A percentile compares a stretch with the other conserved stretches of the same genome.
Conservation (phyloP, 805 yeast genomes). For the Candida endomychidarum region DNA sequence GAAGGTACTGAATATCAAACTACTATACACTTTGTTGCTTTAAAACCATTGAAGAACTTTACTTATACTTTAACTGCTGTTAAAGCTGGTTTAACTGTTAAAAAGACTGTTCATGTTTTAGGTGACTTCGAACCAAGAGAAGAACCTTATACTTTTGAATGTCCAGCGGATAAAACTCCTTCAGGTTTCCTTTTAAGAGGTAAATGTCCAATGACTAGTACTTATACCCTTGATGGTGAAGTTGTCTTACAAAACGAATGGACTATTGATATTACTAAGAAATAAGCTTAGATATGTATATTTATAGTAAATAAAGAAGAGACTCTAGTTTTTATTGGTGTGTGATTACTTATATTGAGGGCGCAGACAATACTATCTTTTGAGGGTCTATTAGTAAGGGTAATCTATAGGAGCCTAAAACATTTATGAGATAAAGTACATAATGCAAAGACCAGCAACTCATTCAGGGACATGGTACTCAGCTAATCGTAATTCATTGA, state of each 20-base stretch:
- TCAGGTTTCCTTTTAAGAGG: constrained; percentile 41
- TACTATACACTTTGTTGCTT: constrained; percentile 34
- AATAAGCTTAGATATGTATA: constrained; percentile 10
- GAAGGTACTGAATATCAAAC: constrained; percentile 35
- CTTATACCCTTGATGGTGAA: constrained; percentile 34
- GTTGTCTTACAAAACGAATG: constrained; percentile 29
- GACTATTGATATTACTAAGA: constrained; percentile 35
- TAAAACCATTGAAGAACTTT: constrained; percentile 28
- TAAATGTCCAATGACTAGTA: constrained; percentile 28
- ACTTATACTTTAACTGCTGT: constrained; percentile 36
- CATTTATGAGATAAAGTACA: too few species aligned
- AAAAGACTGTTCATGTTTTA: constrained; percentile 26
- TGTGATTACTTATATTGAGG: too few species aligned
- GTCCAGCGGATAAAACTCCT: constrained; percentile 38
- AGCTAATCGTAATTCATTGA: constrained; percentile 41
- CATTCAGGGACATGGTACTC: constrained; percentile 94
- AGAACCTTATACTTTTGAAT: constrained; percentile 28
- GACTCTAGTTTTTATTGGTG: too few species aligned
- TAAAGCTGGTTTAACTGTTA: constrained; percentile 36
- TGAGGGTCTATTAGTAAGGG: too few species aligned
- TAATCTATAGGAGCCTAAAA: too few species aligned
- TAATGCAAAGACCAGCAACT: constrained; percentile 56
- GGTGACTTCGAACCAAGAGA: constrained; percentile 38
- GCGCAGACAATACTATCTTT: too few species aligned
- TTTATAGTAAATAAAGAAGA: too few species aligned